Evolutionary conservation across 2,329 filamentous ascomycete species (phyloP).

Genomic region (Colletotrichum caudatum): DNA sequence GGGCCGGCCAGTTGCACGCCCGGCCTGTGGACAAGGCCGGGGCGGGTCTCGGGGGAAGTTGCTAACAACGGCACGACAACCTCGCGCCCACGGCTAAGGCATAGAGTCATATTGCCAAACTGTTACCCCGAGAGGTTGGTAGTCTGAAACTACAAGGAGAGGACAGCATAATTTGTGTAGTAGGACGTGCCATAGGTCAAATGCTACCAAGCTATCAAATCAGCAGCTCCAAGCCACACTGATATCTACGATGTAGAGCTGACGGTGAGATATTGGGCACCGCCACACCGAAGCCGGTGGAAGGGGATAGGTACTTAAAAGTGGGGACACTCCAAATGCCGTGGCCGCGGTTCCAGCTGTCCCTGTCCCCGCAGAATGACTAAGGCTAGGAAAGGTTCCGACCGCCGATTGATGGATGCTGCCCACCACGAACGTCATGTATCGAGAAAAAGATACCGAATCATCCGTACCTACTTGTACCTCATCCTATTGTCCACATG

Average conservation of each 20-base stretch:
- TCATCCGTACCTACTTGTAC: not conserved
- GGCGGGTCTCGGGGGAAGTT: not conserved
- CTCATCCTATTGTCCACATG: not conserved
- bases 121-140: not conserved
- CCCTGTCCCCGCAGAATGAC: constrained; percentile 8
- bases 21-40: not conserved
- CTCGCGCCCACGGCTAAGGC: not conserved
- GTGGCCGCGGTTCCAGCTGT: not conserved
- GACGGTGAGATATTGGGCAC: not conserved
- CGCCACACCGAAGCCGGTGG: constrained; percentile 39
- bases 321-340: constrained; percentile 22
- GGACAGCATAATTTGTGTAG: not conserved
- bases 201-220: not conserved
- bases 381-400: not conserved
- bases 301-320: constrained; percentile 22
- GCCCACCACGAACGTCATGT: constrained; percentile 35
- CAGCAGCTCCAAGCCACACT: not conserved
- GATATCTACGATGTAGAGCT: no score
- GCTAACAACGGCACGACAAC: not conserved
- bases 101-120: not conserved
- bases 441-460: not conserved
- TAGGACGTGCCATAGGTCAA: no score
- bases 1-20: not conserved
- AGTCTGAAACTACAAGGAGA: not conserved
- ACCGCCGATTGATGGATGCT: constrained; percentile 7